These are phyloP conservation scores for Leptoxyphium fumago DNA, from an alignment of 2,329 filamentous ascomycete genomes.

Conservation along the genomic window DNA sequence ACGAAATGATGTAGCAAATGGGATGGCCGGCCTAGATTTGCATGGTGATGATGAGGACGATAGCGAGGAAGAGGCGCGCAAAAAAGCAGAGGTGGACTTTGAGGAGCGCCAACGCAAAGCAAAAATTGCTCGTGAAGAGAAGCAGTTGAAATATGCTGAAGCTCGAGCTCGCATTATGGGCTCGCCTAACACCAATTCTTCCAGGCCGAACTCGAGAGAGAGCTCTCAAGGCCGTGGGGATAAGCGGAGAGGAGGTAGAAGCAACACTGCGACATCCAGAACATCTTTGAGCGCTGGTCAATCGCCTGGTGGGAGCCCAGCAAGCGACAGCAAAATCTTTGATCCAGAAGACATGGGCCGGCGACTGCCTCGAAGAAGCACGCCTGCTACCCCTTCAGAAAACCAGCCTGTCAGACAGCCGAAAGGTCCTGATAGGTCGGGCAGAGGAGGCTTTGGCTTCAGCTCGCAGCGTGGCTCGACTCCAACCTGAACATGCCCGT, in stretches of 20 bases:
- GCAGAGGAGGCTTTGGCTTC: conserved; percentile 67
- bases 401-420: conserved; percentile 60
- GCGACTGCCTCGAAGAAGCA: conserved; percentile 35
- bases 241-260: conserved; percentile 9
- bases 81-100: conserved; percentile 49
- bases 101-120: conserved; percentile 69
- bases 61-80: conserved; percentile 47
- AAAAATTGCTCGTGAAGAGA: conserved; percentile 70
- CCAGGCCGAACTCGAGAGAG: conserved; percentile 13
- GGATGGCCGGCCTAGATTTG: conserved; percentile 30
- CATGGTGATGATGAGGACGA: conserved; percentile 40
- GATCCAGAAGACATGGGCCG: conserved; percentile 54
- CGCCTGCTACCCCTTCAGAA: conserved; percentile 39
- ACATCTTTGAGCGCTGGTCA: conserved; percentile 17
- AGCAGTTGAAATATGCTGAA: conserved; percentile 80
- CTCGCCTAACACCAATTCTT: conserved; percentile 24
- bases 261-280: not conserved
- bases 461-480: conserved; percentile 41
- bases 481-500: not conserved
- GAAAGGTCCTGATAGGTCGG: conserved; percentile 61
- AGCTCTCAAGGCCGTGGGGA: conserved; percentile 16
- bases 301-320: conserved; percentile 19
- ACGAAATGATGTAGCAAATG: conserved; percentile 33
- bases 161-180: conserved; percentile 79
- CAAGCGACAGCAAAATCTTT: conserved; percentile 49